Percentiles rank a stretch among this genome's conserved stretches.
Conservation (phyloP, 2,329 filamentous ascomycete species). For the Xylariaceae sp. region DNA sequence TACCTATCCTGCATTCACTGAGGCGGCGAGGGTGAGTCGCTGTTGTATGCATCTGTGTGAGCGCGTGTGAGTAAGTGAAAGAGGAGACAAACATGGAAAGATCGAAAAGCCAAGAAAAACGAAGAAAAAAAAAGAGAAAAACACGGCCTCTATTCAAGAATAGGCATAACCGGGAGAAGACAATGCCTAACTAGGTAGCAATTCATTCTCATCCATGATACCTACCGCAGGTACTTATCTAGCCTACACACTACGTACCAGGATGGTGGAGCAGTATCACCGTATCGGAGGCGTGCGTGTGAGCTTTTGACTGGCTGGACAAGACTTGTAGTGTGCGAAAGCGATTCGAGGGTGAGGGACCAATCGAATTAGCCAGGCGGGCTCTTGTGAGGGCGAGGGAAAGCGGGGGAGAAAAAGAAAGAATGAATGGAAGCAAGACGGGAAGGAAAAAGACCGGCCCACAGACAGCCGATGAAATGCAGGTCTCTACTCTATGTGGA, state of each 20-base stretch:
- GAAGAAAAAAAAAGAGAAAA: slow-evolving; percentile 9
- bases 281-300: slow-evolving; percentile 29
- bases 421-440: background rate
- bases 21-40: background rate
- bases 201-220: background rate
- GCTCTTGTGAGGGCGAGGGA: slow-evolving; percentile 1
- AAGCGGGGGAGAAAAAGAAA: background rate
- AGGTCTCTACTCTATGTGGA: slow-evolving; percentile 14
- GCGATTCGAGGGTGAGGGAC: slow-evolving; percentile 17
- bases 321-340: slow-evolving; percentile 19
- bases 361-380: slow-evolving; percentile 19
- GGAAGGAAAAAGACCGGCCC: slow-evolving; percentile 1
- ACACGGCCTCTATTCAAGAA: slow-evolving; percentile 20
- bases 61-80: background rate
- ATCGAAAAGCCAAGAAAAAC: slow-evolving; percentile 18
- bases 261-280: slow-evolving; percentile 31
- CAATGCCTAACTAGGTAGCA: background rate
- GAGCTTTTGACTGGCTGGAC: slow-evolving; percentile 28
- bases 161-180: slow-evolving; percentile 10
- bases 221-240: background rate
- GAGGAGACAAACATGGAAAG: background rate
- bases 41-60: background rate
- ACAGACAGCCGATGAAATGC: background rate
- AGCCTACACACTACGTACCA: slow-evolving; percentile 18
- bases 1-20: background rate